phyloP scores from a whole-genome alignment of 2,329 filamentous ascomycete species.

The Shiraia sp. region DNA sequence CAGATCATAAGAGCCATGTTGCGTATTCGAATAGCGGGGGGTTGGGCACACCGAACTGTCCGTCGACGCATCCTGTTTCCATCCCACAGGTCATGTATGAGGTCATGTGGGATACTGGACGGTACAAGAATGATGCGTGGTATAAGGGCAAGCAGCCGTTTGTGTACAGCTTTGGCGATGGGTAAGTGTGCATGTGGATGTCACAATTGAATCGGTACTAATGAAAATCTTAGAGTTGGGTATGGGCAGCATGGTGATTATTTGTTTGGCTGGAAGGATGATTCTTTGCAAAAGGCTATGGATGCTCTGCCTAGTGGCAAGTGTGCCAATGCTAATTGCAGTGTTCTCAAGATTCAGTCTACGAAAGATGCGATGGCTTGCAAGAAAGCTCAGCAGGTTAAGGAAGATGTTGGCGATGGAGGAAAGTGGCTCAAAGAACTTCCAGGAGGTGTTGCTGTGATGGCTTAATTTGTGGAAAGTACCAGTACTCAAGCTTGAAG shows the following conservation, averaged over 20 bases:
- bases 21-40: slow-evolving; percentile 55
- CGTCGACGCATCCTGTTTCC: slow-evolving; percentile 47
- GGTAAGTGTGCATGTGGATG: slow-evolving; percentile 28
- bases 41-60: slow-evolving; percentile 52
- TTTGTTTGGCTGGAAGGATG: slow-evolving; percentile 24
- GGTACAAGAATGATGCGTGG: slow-evolving; percentile 27
- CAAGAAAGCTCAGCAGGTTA: slow-evolving; percentile 50
- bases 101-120: slow-evolving; percentile 49
- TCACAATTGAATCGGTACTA: not conserved
- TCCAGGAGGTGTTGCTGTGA: slow-evolving; percentile 32
- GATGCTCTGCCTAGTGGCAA: slow-evolving; percentile 27
- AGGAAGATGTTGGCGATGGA: slow-evolving; percentile 48
- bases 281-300: slow-evolving; percentile 22
- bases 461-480: no score
- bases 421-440: slow-evolving; percentile 34
- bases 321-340: slow-evolving; percentile 36
- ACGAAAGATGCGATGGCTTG: slow-evolving; percentile 28
- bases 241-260: slow-evolving; percentile 32
- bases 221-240: slow-evolving; percentile 13
- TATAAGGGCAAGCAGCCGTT: slow-evolving; percentile 33
- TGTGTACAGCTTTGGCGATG: slow-evolving; percentile 45
- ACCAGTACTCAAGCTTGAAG: no score
- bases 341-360: slow-evolving; percentile 35
- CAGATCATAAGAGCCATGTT: slow-evolving; percentile 67
- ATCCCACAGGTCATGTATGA: slow-evolving; percentile 54